A percentile compares a stretch with the other conserved stretches of the same genome.
Conservation (phyloP, 2,329 filamentous ascomycete species). For the Neonectria punicea region DNA sequence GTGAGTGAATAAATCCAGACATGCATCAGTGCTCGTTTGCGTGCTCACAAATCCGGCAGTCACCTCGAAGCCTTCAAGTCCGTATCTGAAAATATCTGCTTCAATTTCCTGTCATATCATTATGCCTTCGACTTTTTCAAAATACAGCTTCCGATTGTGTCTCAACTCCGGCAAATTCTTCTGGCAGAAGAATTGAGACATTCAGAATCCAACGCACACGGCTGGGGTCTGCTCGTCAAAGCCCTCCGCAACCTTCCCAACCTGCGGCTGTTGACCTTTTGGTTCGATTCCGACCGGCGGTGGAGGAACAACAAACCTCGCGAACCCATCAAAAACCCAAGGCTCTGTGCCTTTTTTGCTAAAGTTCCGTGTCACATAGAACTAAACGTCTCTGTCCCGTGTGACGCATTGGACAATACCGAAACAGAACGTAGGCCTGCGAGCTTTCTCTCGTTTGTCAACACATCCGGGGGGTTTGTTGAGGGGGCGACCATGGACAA, state of each 20-base stretch:
- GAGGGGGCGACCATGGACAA: background rate
- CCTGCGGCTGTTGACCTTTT: background rate
- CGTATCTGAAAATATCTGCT: background rate
- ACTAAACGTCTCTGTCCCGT: background rate
- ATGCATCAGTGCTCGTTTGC: background rate
- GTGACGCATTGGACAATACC: background rate
- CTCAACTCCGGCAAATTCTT: background rate
- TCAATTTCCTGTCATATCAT: constrained; percentile 2
- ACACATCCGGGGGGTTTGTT: background rate
- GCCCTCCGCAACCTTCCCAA: background rate
- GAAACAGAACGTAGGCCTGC: background rate
- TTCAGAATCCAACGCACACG: background rate
- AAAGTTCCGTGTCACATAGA: background rate
- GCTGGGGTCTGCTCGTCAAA: background rate
- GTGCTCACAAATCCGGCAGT: background rate
- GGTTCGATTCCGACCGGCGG: constrained; percentile 9
- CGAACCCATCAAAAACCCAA: background rate
- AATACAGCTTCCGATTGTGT: background rate
- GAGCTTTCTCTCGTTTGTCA: background rate
- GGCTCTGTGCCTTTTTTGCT: background rate
- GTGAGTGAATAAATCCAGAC: background rate
- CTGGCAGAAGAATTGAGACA: background rate
- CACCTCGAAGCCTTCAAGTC: constrained; percentile 2
- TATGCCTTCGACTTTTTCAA: background rate
- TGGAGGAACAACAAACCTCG: constrained; percentile 12